Percentiles rank a stretch among this genome's conserved stretches.
These are phyloP conservation scores for Haberlea rhodopensis DNA, from an alignment of 257 asterid genomes.

Conservation along the genomic window DNA sequence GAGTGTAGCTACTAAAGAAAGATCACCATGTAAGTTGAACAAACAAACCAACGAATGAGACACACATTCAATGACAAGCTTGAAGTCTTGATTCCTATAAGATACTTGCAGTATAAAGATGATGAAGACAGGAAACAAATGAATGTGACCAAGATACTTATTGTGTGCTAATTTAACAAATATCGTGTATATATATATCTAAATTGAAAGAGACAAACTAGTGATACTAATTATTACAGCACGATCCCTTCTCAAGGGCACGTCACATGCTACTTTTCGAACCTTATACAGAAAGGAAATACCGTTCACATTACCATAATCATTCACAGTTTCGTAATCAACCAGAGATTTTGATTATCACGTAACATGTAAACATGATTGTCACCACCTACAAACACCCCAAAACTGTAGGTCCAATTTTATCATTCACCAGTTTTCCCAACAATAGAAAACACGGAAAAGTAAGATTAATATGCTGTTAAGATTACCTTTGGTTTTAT, in stretches of 20 bases:
- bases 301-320: background rate
- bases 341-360: conserved; percentile 6
- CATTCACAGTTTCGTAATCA: background rate
- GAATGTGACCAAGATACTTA: conserved; percentile 14
- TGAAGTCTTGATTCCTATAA: conserved; percentile 13
- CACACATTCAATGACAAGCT: conserved; percentile 8
- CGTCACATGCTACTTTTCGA: background rate
- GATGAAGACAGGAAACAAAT: background rate
- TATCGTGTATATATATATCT: background rate
- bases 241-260: conserved; percentile 1
- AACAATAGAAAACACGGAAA: background rate
- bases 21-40: conserved; percentile 3
- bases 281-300: conserved; percentile 13
- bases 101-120: background rate
- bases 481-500: too few relatives aligned
- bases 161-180: conserved; percentile 7
- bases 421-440: conserved; percentile 5
- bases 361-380: conserved; percentile 3
- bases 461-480: too few relatives aligned
- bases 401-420: background rate
- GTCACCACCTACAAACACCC: background rate
- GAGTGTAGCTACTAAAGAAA: conserved; percentile 13
- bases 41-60: conserved; percentile 8
- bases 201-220: conserved; percentile 4
- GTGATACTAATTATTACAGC: background rate